phyloP scores from a whole-genome alignment of 257 asterid species.

The Striga asiatica region DNA sequence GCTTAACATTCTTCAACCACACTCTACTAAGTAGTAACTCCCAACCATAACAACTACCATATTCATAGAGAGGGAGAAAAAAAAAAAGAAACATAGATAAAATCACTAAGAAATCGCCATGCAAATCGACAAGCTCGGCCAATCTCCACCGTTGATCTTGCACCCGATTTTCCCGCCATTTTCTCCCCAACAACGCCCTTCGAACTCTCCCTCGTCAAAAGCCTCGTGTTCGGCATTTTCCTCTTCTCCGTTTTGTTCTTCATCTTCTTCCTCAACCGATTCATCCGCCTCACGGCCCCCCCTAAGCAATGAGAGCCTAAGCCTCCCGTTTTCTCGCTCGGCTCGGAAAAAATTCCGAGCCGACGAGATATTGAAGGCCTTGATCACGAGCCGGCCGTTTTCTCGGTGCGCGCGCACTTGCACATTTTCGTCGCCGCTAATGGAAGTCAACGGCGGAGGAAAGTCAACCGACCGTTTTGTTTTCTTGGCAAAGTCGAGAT shows the following conservation, averaged over 20 bases:
- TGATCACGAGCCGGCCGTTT: slow-evolving; percentile 56
- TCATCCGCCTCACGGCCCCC: neutral
- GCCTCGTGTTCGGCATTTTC: neutral
- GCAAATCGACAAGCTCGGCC: slow-evolving; percentile 34
- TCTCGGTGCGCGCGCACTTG: slow-evolving; percentile 51
- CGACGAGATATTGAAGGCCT: slow-evolving; percentile 31
- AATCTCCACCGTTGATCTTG: slow-evolving; percentile 23
- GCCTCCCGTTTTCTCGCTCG: slow-evolving; percentile 64
- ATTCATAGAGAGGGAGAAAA: neutral
- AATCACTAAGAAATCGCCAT: slow-evolving; percentile 41
- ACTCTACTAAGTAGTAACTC: no score
- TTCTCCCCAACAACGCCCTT: slow-evolving; percentile 12
- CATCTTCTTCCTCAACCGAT: neutral
- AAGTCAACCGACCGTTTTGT: slow-evolving; percentile 12
- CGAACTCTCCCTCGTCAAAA: slow-evolving; percentile 1
- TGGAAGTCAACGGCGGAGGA: slow-evolving; percentile 74
- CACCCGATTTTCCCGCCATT: slow-evolving; percentile 25
- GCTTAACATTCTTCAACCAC: neutral
- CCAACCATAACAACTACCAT: slow-evolving; percentile 34
- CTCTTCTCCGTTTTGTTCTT: neutral
- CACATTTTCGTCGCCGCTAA: slow-evolving; percentile 36
- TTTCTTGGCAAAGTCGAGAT: slow-evolving; percentile 16
- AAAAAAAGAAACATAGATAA: no score
- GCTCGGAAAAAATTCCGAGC: slow-evolving; percentile 26
- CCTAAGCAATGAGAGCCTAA: slow-evolving; percentile 36